Percentiles rank a stretch among this genome's conserved stretches.
Conservation (phyloP, 1,284 basidiomycete species). For the Ustilago esculenta region DNA sequence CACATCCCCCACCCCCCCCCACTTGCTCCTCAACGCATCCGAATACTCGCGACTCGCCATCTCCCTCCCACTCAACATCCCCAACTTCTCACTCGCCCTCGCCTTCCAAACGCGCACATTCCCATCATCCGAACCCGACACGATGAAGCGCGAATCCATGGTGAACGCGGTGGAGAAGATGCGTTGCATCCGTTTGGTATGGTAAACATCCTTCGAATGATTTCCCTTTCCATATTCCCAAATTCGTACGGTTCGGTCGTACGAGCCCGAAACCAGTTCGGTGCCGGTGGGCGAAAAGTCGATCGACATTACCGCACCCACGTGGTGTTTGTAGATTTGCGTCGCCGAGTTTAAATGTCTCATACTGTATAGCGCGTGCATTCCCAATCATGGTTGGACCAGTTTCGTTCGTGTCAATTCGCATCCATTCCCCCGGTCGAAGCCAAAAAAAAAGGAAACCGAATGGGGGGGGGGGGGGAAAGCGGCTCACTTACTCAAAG, state of each 20-base stretch:
- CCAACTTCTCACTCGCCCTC: slow-evolving; percentile 89
- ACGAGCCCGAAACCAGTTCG: slow-evolving; percentile 93
- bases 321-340: slow-evolving; percentile 97
- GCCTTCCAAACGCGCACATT: slow-evolving; percentile 98
- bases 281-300: slow-evolving; percentile 82
- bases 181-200: slow-evolving; percentile 99
- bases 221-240: slow-evolving; percentile 90
- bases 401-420: too few species aligned
- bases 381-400: too few species aligned
- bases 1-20: slow-evolving; percentile 79
- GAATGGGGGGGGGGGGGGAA: too few species aligned
- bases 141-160: slow-evolving; percentile 88
- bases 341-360: slow-evolving; percentile 83
- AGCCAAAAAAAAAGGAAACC: too few species aligned
- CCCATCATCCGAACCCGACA: slow-evolving; percentile 95
- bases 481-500: slow-evolving; percentile 74
- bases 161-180: slow-evolving; percentile 74
- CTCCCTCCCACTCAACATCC: slow-evolving; percentile 89
- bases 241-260: slow-evolving; percentile 92
- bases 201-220: slow-evolving; percentile 85
- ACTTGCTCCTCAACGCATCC: slow-evolving; percentile 85
- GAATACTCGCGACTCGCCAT: slow-evolving; percentile 92
- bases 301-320: slow-evolving; percentile 79
- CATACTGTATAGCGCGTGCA: too few species aligned
- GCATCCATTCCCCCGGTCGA: too few species aligned